These are phyloP conservation scores for Saccharomycopsis sp. DNA, from an alignment of 805 yeast genomes.

Conservation along the genomic window DNA sequence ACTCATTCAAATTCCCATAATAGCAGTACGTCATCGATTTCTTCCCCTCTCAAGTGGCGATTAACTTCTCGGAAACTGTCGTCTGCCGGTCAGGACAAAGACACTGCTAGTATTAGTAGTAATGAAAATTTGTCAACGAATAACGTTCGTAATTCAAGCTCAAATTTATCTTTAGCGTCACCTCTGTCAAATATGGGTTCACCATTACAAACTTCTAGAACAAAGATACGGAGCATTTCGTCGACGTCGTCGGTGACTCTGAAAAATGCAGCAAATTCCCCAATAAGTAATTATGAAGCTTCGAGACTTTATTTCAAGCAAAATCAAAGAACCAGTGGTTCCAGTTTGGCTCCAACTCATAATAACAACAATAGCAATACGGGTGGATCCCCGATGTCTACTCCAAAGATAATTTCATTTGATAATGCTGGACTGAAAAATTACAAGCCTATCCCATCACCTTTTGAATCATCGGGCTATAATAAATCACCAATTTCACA, in stretches of 20 bases:
- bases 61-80: slow-evolving; percentile 4
- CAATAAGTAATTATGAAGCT: slow-evolving; percentile 19
- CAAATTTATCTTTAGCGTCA: neutral
- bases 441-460: slow-evolving; percentile 16
- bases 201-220: slow-evolving; percentile 1
- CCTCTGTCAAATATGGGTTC: slow-evolving; percentile 5
- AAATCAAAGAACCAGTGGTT: slow-evolving; percentile 5
- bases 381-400: slow-evolving; percentile 2
- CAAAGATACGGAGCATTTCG: neutral
- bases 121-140: neutral
- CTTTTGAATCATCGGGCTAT: slow-evolving; percentile 8
- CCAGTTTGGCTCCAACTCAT: neutral
- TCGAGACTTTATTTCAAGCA: slow-evolving; percentile 18
- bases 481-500: slow-evolving; percentile 6
- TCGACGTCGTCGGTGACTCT: neutral
- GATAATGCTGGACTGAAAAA: neutral
- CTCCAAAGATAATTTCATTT: slow-evolving; percentile 11
- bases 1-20: neutral
- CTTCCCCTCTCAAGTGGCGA: slow-evolving; percentile 7
- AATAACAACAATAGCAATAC: neutral
- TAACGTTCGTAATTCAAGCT: neutral
- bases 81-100: neutral
- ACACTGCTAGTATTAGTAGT: slow-evolving; percentile 10
- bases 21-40: neutral
- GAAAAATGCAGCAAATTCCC: neutral